Base-by-base conservation (phyloP, 495 filamentous ascomycete species). In the Aspergillus nanangensis region DNA sequence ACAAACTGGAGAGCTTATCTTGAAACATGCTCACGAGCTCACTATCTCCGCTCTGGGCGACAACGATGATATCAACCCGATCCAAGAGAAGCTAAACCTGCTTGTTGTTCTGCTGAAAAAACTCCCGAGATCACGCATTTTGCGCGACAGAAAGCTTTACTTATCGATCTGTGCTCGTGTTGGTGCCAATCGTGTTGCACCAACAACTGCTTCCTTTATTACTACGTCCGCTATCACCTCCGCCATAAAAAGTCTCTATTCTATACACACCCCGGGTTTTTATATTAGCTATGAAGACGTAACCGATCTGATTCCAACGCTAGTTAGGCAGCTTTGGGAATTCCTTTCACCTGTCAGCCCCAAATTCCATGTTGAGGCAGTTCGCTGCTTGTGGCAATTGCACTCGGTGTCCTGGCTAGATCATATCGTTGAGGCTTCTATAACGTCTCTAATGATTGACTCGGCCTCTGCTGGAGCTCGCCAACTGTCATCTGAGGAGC, bases 301-400 rank as follows among this genome's bases (percentile, higher is more conserved):
- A 5, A 81, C 81, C 23, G 75, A 80, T 18, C 60, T 92, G 14
- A 78, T 91, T 14, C 74, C 82, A 9, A 69, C 77, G 19, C 63
- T 96, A 15, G 81, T 93, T 11, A 74, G 70, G 11, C 74, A 81
- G 47, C 70, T 91, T 0, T 97, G 92, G 92, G 51, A 67, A 19
- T 90, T 85, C 58, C 69, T 96, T 25, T 88, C 88, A 0, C 83
- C 88, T 18, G 67, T 83, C 15, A 83, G 82, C 45, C 91, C 90
- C 0, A 94, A 94, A 57, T 91, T 91, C 52, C 93, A 95, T 60
- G 89, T 97, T 18, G 92, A 97, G 62, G 82, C 89, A 25, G 88
- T 94, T 37, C 84, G 87, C 39, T 86, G 81, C 50, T 65, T 97
- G 11, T 94, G 91, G 86, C 80, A 86, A 39, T 67, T 97, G 34